Evolutionary conservation across 345 rosid species (phyloP).

Genomic region (Eucalyptus coolabah): DNA sequence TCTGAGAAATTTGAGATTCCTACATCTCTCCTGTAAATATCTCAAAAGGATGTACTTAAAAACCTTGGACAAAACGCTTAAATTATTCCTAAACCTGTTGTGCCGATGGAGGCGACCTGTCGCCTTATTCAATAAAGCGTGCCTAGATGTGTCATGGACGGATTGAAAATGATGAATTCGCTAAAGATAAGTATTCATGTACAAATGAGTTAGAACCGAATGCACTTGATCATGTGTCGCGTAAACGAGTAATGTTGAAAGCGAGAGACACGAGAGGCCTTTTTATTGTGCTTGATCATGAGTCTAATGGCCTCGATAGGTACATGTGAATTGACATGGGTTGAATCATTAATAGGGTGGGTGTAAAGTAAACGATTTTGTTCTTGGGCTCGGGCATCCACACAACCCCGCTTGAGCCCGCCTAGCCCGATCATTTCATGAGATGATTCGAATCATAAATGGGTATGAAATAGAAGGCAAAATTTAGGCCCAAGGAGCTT

Average conservation of each 20-base stretch:
- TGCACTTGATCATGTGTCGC: not conserved
- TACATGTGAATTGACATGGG: rapidly evolving
- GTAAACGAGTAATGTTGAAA: not conserved
- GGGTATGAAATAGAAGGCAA: not conserved
- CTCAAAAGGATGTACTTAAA: rapidly evolving
- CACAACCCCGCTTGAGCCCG: not conserved
- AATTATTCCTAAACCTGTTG: not conserved
- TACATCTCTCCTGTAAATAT: not conserved
- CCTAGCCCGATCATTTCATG: not conserved
- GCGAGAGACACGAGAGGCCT: not conserved
- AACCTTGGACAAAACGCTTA: not conserved
- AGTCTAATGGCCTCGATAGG: rapidly evolving
- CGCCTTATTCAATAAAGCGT: not conserved
- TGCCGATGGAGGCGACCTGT: rapidly evolving
- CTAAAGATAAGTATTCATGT: not conserved
- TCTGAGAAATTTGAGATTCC: not conserved
- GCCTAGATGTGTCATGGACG: not conserved
- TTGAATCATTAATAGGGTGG: not conserved
- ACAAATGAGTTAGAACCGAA: not conserved
- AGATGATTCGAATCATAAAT: not conserved
- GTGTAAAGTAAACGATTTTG: not conserved
- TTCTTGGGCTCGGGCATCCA: not conserved
- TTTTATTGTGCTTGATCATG: not conserved
- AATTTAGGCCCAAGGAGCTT: not conserved
- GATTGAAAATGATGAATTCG: not conserved